Evolutionary conservation across 805 yeast genomes (phyloP).

Genomic region (Kregervanrija pseudodelftensis): DNA sequence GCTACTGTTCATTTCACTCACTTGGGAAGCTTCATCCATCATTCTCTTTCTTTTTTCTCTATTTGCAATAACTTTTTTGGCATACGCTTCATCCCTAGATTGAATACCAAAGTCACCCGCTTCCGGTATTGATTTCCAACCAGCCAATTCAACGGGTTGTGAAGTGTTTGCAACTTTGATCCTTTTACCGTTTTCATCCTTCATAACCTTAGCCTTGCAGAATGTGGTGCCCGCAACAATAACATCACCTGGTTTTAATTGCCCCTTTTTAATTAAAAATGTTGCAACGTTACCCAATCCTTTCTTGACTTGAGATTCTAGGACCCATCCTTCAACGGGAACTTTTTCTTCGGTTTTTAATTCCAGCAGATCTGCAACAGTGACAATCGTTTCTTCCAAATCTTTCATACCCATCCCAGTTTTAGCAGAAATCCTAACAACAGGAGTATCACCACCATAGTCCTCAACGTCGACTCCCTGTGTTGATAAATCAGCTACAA

Average conservation of each 20-base stretch:
- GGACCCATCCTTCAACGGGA: conserved; percentile 76
- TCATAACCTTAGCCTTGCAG: conserved; percentile 76
- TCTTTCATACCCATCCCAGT: conserved; percentile 88
- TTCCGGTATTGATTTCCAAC: conserved; percentile 90
- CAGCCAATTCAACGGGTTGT: conserved; percentile 82
- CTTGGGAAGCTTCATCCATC: conserved; percentile 52
- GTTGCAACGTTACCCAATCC: conserved; percentile 87
- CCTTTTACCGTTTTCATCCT: conserved; percentile 61
- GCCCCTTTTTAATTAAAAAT: conserved; percentile 73
- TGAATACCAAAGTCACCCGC: conserved; percentile 83
- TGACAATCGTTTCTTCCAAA: conserved; percentile 80
- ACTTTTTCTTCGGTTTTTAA: conserved; percentile 55
- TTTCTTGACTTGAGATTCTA: conserved; percentile 76
- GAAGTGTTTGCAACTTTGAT: conserved; percentile 74
- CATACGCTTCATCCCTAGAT: conserved; percentile 65
- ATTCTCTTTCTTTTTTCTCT: conserved; percentile 48
- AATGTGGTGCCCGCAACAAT: conserved; percentile 82
- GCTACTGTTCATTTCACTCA: conserved; percentile 64
- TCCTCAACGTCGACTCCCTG: conserved; percentile 83
- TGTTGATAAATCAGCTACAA: conserved; percentile 66
- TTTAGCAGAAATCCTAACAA: conserved; percentile 79
- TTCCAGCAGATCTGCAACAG: conserved; percentile 79
- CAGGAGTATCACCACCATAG: conserved; percentile 92
- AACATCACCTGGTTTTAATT: conserved; percentile 60
- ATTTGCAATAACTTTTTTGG: conserved; percentile 67